Percentiles rank a stretch among this genome's conserved stretches.
These are phyloP conservation scores for Lyophyllum decastes DNA, from an alignment of 768 basidiomycete species.

Conservation along the genomic window DNA sequence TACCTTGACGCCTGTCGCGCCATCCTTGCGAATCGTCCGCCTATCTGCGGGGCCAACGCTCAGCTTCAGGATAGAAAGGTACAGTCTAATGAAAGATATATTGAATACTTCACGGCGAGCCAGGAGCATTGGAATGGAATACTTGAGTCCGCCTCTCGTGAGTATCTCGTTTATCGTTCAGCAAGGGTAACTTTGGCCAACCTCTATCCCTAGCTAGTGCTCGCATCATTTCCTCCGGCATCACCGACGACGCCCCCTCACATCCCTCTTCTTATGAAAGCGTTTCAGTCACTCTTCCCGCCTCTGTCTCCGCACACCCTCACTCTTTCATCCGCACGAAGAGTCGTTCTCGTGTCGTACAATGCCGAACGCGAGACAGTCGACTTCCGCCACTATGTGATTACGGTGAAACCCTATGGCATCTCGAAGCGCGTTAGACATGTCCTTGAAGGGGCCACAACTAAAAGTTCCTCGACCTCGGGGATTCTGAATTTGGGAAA, in stretches of 20 bases:
- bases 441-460: slow-evolving; percentile 65
- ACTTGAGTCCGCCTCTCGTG: slow-evolving; percentile 90
- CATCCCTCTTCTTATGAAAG: slow-evolving; percentile 88
- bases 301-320: slow-evolving; percentile 83
- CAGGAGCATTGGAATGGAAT: slow-evolving; percentile 82
- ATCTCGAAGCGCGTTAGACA: slow-evolving; percentile 90
- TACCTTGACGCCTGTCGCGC: slow-evolving; percentile 82
- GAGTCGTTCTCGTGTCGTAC: slow-evolving; percentile 92
- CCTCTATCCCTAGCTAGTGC: slow-evolving; percentile 67
- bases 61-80: slow-evolving; percentile 89
- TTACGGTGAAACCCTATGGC: slow-evolving; percentile 93
- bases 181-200: not conserved
- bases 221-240: slow-evolving; percentile 82
- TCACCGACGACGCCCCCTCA: slow-evolving; percentile 79
- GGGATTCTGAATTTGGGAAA: slow-evolving; percentile 78
- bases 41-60: slow-evolving; percentile 91
- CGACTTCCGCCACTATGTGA: slow-evolving; percentile 93
- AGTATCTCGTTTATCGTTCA: slow-evolving; percentile 24
- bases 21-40: slow-evolving; percentile 84
- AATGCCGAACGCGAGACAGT: slow-evolving; percentile 83
- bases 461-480: slow-evolving; percentile 33
- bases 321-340: slow-evolving; percentile 84
- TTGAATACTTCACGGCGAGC: slow-evolving; percentile 64
- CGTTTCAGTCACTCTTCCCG: slow-evolving; percentile 96
- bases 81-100: slow-evolving; percentile 88